phyloP scores from a whole-genome alignment of 192 early-diverging fungal species.

The Backusella macrospora region DNA sequence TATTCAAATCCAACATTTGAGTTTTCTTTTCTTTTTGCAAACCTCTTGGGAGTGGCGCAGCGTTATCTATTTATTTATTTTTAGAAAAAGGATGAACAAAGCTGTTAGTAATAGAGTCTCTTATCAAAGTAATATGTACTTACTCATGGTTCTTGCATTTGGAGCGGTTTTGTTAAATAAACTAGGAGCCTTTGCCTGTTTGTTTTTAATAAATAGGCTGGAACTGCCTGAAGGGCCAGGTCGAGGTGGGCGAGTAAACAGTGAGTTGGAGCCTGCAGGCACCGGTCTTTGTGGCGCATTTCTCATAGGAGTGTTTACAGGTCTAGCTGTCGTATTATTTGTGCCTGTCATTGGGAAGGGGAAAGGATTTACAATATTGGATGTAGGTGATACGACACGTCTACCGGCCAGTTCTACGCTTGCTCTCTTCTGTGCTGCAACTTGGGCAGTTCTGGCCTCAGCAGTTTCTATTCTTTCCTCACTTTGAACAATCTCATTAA shows the following conservation, averaged over 20 bases:
- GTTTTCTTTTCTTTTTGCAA: slow-evolving; percentile 21
- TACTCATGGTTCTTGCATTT: not conserved
- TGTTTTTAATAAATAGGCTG: slow-evolving; percentile 8
- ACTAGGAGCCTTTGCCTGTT: not conserved
- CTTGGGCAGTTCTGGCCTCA: not conserved
- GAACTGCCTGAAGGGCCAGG: not conserved
- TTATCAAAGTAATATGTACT: not conserved
- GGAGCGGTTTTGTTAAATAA: not conserved
- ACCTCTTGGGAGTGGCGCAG: slow-evolving; percentile 22
- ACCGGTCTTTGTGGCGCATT: not conserved
- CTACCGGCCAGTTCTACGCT: not conserved
- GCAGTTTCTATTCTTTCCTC: slow-evolving; percentile 15
- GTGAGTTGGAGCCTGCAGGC: not conserved
- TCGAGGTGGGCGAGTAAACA: slow-evolving; percentile 4
- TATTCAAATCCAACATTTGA: slow-evolving; percentile 35
- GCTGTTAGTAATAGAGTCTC: not conserved
- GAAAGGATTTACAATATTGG: not conserved
- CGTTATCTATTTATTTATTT: not conserved
- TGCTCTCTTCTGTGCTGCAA: slow-evolving; percentile 11
- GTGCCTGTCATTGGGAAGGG: not conserved
- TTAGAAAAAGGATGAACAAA: slow-evolving; percentile 7
- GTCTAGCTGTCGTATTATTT: not conserved
- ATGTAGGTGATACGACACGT: slow-evolving; percentile 5
- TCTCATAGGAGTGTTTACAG: not conserved
- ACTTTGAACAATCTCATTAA: slow-evolving; percentile 13